Evolutionary conservation across 257 asterid genomes (phyloP), one percentile per base, ranked within the genome.

Genomic region (Solanum tacnaense): DNA sequence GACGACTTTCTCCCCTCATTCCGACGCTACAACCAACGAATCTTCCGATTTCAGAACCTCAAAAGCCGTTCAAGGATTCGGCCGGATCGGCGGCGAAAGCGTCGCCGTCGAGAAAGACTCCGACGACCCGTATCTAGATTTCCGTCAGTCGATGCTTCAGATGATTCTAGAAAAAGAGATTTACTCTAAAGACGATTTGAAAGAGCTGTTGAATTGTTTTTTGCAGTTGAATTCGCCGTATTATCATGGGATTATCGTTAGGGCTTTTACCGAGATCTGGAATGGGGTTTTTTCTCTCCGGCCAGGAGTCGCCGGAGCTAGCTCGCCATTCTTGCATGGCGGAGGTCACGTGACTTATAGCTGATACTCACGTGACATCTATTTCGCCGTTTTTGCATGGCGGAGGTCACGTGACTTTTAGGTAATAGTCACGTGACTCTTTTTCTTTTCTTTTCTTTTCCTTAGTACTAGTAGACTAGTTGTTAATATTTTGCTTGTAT

Each of bases 211-310:
- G 78, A 93, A 96, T 93, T 96, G 99, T 44, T 96, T 96, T 92
- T 78, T 96, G 90, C 98, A 94, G 93, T 93, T 96, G 15, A 95
- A 96, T 82, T 94, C 98, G 0, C 98, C 99, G 4, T 92, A 94
- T 73, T 96, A 96, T 11, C 99, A 96, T 34, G 95, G 97, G 23
- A 35, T 92, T 5, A 96, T 96, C 41, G 94, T 95, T 1, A 86
- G 97, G 78, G 98, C 98, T 60, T 96, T 96, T 84, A 94, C 98
- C 1, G 99, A 96, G 91, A 96, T 96, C 72, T 96, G 99, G 98
- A 94, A 95, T 70, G 98, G 95, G 2, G 96, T 93, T 13, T 92
- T 87, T 88, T 93, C 93, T 0, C 83, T 81, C 72, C 79, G 88
- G 68, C 85, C 92, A 0, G 85, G 85, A 7, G 67, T 29, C 6